These are phyloP conservation scores for Yarrowia divulgata DNA, from an alignment of 805 yeast species.

Conservation along the genomic window DNA sequence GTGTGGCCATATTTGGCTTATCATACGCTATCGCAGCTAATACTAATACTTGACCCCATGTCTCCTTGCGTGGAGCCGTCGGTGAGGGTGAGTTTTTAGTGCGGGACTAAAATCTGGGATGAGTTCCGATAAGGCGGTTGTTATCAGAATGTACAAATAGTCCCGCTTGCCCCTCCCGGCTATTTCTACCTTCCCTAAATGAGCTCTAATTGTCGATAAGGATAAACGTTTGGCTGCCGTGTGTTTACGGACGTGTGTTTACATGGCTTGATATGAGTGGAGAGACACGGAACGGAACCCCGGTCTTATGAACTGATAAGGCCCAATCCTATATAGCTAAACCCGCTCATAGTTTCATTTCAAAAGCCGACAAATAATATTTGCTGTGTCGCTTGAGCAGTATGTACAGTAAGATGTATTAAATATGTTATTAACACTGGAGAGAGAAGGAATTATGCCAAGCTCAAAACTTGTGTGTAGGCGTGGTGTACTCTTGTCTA, in stretches of 20 bases:
- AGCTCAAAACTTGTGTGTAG: background rate
- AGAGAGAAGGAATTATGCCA: constrained; percentile 5
- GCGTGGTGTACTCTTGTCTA: constrained; percentile 9
- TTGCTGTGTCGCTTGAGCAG: background rate
- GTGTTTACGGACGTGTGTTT: constrained; percentile 20
- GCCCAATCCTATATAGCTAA: background rate
- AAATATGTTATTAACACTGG: constrained; percentile 13
- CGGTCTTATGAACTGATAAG: constrained; percentile 5
- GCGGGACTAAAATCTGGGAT: background rate
- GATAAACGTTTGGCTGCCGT: constrained; percentile 1
- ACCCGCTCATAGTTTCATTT: constrained; percentile 1
- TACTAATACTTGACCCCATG: background rate
- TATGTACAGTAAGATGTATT: background rate
- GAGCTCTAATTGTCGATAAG: constrained; percentile 14
- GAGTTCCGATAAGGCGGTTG: background rate
- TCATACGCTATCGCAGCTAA: constrained; percentile 36
- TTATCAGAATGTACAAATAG: background rate
- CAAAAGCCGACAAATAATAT: background rate
- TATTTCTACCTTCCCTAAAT: background rate
- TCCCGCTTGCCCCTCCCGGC: background rate
- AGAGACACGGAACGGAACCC: background rate
- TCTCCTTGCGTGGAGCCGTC: constrained; percentile 13
- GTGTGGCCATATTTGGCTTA: constrained; percentile 28
- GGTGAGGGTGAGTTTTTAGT: background rate
- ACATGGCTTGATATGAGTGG: constrained; percentile 13